A percentile compares a stretch with the other conserved stretches of the same genome.
Evolutionary conservation across 805 yeast species (phyloP).

Genomic region (Saccharomyces paradoxus): DNA sequence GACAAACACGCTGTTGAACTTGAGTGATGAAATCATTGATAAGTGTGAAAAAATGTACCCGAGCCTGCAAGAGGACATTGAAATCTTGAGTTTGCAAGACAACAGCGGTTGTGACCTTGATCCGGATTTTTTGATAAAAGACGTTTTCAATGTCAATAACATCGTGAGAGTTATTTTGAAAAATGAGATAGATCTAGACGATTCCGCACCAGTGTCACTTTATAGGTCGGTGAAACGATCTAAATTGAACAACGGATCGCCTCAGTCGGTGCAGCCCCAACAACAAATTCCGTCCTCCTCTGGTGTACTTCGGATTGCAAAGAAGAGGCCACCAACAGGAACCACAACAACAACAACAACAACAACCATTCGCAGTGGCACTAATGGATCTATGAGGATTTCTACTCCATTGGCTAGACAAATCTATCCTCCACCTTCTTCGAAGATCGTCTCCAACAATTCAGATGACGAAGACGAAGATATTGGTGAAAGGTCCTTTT

Average conservation of each 20-base stretch:
- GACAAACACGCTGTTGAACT: slow-evolving; percentile 37
- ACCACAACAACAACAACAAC: slow-evolving; percentile 1
- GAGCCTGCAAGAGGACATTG: slow-evolving; percentile 40
- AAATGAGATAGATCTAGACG: slow-evolving; percentile 31
- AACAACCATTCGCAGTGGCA: background rate
- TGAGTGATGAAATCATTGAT: slow-evolving; percentile 45
- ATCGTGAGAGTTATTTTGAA: slow-evolving; percentile 40
- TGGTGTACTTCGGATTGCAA: slow-evolving; percentile 17
- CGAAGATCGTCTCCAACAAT: slow-evolving; percentile 15
- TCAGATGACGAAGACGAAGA: slow-evolving; percentile 29
- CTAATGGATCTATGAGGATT: slow-evolving; percentile 21
- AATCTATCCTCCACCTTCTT: slow-evolving; percentile 29
- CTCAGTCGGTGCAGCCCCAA: slow-evolving; percentile 8
- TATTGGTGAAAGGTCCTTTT: slow-evolving; percentile 26
- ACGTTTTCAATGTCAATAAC: slow-evolving; percentile 49
- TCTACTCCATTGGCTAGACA: slow-evolving; percentile 37
- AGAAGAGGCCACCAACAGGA: slow-evolving; percentile 15
- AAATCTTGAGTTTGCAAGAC: slow-evolving; percentile 60
- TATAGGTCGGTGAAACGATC: slow-evolving; percentile 17
- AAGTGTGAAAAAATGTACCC: slow-evolving; percentile 63
- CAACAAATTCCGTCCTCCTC: background rate
- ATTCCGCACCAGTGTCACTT: slow-evolving; percentile 16
- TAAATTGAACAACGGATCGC: slow-evolving; percentile 17
- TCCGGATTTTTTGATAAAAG: slow-evolving; percentile 61
- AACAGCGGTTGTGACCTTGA: slow-evolving; percentile 64